Evolutionary conservation across 345 rosid genomes (phyloP).

Genomic region (Schrenkiella parvula): DNA sequence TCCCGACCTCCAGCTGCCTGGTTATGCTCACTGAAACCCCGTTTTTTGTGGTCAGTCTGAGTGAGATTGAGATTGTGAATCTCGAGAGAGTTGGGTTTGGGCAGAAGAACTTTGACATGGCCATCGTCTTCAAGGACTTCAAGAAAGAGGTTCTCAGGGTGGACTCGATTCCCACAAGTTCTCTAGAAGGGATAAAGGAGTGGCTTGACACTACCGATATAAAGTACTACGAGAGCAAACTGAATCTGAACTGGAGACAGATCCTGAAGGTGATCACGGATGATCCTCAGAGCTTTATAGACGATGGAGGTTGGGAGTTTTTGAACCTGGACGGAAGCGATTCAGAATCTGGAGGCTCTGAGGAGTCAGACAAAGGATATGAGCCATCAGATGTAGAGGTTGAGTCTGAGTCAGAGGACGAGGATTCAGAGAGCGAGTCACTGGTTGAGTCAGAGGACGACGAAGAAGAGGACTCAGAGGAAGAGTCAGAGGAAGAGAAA

Average conservation of each 20-base stretch:
- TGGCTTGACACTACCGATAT: slow-evolving; percentile 93
- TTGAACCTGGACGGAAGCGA: slow-evolving; percentile 81
- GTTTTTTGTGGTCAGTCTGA: slow-evolving; percentile 70
- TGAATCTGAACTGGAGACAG: slow-evolving; percentile 93
- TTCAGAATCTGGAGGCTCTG: slow-evolving; percentile 75
- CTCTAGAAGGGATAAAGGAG: slow-evolving; percentile 82
- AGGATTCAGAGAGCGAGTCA: slow-evolving; percentile 66
- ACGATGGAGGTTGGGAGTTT: slow-evolving; percentile 94
- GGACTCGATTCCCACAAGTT: slow-evolving; percentile 73
- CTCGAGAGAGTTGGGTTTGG: slow-evolving; percentile 95
- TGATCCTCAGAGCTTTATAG: slow-evolving; percentile 81
- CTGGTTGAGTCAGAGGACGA: slow-evolving; percentile 86
- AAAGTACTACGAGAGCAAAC: slow-evolving; percentile 89
- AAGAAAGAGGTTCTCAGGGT: slow-evolving; percentile 81
- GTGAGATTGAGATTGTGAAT: slow-evolving; percentile 95
- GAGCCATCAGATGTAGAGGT: slow-evolving; percentile 77
- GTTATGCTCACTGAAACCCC: slow-evolving; percentile 87
- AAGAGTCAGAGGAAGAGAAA: slow-evolving; percentile 78
- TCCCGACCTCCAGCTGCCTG: slow-evolving; percentile 84
- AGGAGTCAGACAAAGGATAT: slow-evolving; percentile 88
- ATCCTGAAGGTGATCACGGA: slow-evolving; percentile 85
- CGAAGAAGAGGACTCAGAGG: slow-evolving; percentile 68
- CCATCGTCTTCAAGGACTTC: slow-evolving; percentile 89
- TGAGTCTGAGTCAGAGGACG: slow-evolving; percentile 82
- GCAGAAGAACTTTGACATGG: slow-evolving; percentile 91